These are phyloP conservation scores for Pseudogymnoascus sp. DNA, from an alignment of 2,329 filamentous ascomycete genomes.

Conservation along the genomic window DNA sequence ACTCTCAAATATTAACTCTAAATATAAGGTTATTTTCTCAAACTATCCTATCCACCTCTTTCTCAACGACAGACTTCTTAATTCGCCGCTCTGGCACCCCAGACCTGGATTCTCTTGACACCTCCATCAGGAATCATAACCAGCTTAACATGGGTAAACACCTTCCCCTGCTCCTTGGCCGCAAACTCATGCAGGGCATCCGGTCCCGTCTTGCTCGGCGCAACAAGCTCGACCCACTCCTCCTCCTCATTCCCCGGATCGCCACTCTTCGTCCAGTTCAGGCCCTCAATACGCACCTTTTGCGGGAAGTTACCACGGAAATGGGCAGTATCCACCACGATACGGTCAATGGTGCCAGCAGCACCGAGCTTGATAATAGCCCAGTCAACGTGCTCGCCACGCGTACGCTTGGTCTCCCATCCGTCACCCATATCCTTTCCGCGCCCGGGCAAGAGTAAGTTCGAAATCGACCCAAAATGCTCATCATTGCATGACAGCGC, in stretches of 20 bases:
- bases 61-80: not conserved
- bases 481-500: conserved; percentile 72
- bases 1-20: not conserved
- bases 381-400: conserved; percentile 72
- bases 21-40: not conserved
- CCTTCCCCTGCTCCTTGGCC: conserved; percentile 45
- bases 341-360: conserved; percentile 52
- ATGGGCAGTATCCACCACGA: conserved; percentile 73
- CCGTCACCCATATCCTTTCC: conserved; percentile 83
- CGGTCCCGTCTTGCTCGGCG: conserved; percentile 60
- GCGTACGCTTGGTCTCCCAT: conserved; percentile 74
- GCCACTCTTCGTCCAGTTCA: conserved; percentile 45
- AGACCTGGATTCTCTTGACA: conserved; percentile 73
- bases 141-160: conserved; percentile 77
- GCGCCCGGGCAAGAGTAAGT: conserved; percentile 68
- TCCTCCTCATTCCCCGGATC: conserved; percentile 49
- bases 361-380: conserved; percentile 66
- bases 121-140: conserved; percentile 84
- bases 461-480: conserved; percentile 76
- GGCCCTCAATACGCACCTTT: conserved; percentile 58
- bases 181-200: conserved; percentile 64
- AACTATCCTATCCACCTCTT: not conserved
- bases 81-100: not conserved
- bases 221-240: conserved; percentile 59
- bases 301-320: conserved; percentile 81